Percentiles rank a stretch among this genome's conserved stretches.
Evolutionary conservation across 2,329 filamentous ascomycete genomes (phyloP).

Genomic region (Colletotrichum incanum): DNA sequence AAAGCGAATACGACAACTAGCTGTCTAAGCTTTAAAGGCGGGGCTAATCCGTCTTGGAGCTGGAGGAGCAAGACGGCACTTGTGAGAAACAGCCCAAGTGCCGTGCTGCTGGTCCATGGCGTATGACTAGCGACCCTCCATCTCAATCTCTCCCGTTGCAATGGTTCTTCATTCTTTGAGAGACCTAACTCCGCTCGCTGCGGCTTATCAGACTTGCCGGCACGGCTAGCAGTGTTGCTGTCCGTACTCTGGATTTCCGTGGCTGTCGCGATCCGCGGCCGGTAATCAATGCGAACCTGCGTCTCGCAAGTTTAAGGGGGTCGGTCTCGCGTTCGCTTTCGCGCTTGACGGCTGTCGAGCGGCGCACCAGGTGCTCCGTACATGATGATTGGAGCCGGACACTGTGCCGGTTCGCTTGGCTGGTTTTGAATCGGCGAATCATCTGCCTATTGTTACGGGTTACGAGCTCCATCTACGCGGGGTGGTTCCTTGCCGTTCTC

Average conservation of each 20-base stretch:
- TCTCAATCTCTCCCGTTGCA: slow-evolving; percentile 1
- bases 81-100: too few relatives aligned
- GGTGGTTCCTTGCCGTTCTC: slow-evolving; percentile 14
- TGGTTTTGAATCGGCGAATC: neutral
- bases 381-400: neutral
- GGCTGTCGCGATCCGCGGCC: slow-evolving; percentile 4
- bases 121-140: slow-evolving; percentile 11
- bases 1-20: slow-evolving; percentile 19
- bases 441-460: neutral
- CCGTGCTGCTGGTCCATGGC: neutral
- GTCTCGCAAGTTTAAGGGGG: neutral
- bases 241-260: neutral
- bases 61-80: too few relatives aligned
- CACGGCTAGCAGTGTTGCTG: neutral
- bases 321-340: slow-evolving; percentile 36
- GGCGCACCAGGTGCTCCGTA: neutral
- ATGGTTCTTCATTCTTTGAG: slow-evolving; percentile 4
- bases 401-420: neutral
- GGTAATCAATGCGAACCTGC: neutral
- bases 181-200: neutral
- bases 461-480: neutral
- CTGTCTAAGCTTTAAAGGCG: slow-evolving; percentile 30
- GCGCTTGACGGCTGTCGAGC: neutral
- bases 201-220: slow-evolving; percentile 4
- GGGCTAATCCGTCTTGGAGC: slow-evolving; percentile 1